Evolutionary conservation across 2,329 filamentous ascomycete genomes (phyloP), one percentile per base, ranked within the genome.

Genomic region (Sclerotinia subarctica): DNA sequence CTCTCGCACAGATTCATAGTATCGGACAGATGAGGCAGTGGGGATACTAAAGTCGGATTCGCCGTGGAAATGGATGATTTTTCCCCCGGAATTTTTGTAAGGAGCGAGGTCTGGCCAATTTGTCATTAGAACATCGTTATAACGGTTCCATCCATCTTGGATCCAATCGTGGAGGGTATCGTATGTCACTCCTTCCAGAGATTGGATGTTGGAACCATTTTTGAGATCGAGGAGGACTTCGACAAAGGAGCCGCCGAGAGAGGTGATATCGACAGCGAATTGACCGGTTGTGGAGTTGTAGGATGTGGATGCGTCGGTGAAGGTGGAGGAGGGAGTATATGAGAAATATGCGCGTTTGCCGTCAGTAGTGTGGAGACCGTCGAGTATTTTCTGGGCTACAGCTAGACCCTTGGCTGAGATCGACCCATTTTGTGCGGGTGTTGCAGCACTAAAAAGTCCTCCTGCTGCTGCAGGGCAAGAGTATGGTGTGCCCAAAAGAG

Each of bases 61-160:
- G 64, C 85, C 85, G 76, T 88, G 85, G 78, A 81, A 86, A 75
- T 87, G 84, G 8, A 88, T 77, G 3, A 88, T 76, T 76, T 88
- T 88, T 64, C 83, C 85, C 29, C 85, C 85, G 0, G 78, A 72
- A 2, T 78, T 68, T 44, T 82, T 77, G 78, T 86, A 86, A 7
- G 78, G 71, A 0, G 81, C 83, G 0, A 87, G 78, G 70, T 88
- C 85, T 0, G 84, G 82, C 49, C 81, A 73, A 0, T 81, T 86
- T 10, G 84, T 87, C 72, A 87, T 84, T 5, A 86, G 78, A 59
- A 76, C 81, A 72, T 85, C 82, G 38, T 78, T 69, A 75, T 85
- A 88, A 74, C 54, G 79, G 78, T 62, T 81, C 73, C 79, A 82
- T 80, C 11, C 81, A 86, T 84, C 84, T 10, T 75, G 78, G 52